Evolutionary conservation across 164 flowering plant genomes (phyloP), one percentile per base, ranked within the genome.

Genomic region (Kingdonia uniflora): DNA sequence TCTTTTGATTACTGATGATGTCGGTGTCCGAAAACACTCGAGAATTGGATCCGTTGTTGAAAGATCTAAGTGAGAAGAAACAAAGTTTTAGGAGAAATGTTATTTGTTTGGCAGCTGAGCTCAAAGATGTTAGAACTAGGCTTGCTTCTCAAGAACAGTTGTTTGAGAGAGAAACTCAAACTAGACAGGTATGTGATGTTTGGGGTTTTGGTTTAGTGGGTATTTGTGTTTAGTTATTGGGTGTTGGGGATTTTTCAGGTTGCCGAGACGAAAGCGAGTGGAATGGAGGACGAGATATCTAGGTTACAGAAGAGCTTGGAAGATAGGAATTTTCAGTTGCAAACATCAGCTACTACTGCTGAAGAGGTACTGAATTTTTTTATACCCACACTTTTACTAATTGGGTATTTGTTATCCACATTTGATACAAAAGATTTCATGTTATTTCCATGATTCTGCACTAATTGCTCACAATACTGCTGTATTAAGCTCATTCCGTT

Each of bases 41-140:
- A 45, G 77, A 68, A 11, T 51, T 76, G 42, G 98, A 90, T 74
- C 97, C 97, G 19, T 54, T 90, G 52, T 60, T 90, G 69, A 82
- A 75, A 67, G 96, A 91, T 79, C 78, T 91, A 69, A 73, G 71
- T 49, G 96, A 91, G 65, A 85, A 72, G 71, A 91, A 83, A 63
- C 95, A 80, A 61, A 84, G 63, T 58, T 86, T 90, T 49, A 40
- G 94, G 54, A 55, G 79, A 24, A 80, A 78, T 58, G 87, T 91
- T 15, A 86, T 82, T 38, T 81, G 88, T 0, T 58, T 92, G 52
- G 95, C 95, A 2, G 76, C 85, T 42, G 98, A 92, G 79, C 71
- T 92, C 20, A 92, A 85, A 73, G 94, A 92, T 53, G 87, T 73
- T 19, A 81, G 96, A n/a, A 67, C 63, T 65, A 80, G 88, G 11